Percentiles rank a stretch among this genome's conserved stretches.
Evolutionary conservation across 495 filamentous ascomycete species (phyloP).

Genomic region (Podospora pseudocomata): DNA sequence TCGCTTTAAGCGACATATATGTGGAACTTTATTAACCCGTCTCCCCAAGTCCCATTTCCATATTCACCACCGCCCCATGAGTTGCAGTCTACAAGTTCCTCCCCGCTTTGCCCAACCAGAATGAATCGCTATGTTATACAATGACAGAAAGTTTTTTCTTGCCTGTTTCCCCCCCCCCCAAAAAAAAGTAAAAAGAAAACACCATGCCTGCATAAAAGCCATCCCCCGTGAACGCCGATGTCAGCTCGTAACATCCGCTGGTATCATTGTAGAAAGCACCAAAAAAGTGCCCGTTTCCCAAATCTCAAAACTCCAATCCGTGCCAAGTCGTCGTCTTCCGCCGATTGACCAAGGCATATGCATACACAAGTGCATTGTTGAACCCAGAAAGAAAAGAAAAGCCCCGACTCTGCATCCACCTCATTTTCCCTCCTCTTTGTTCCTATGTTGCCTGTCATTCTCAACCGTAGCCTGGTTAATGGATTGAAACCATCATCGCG

Average conservation of each 20-base stretch:
- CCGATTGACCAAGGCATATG: background rate
- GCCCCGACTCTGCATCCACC: background rate
- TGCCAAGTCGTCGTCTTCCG: background rate
- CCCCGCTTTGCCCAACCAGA: background rate
- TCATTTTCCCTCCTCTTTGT: background rate
- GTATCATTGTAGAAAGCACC: conserved; percentile 8
- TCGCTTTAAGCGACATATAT: background rate
- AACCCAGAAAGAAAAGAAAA: background rate
- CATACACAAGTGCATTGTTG: background rate
- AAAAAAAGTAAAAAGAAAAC: background rate
- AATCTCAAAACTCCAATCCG: background rate
- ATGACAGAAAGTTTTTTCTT: background rate
- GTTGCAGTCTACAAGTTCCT: background rate
- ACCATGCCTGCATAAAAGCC: background rate
- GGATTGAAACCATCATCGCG: background rate
- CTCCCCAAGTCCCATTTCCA: background rate
- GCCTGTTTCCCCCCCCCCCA: no score
- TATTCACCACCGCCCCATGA: background rate
- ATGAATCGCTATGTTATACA: background rate
- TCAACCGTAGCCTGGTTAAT: background rate
- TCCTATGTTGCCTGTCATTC: background rate
- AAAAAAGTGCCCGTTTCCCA: background rate
- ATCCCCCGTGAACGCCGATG: background rate
- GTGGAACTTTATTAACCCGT: background rate
- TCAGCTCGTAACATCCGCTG: background rate